Evolutionary conservation across 2,329 filamentous ascomycete species (phyloP), one percentile per base, ranked within the genome.

Genomic region (Diaporthe sp.): DNA sequence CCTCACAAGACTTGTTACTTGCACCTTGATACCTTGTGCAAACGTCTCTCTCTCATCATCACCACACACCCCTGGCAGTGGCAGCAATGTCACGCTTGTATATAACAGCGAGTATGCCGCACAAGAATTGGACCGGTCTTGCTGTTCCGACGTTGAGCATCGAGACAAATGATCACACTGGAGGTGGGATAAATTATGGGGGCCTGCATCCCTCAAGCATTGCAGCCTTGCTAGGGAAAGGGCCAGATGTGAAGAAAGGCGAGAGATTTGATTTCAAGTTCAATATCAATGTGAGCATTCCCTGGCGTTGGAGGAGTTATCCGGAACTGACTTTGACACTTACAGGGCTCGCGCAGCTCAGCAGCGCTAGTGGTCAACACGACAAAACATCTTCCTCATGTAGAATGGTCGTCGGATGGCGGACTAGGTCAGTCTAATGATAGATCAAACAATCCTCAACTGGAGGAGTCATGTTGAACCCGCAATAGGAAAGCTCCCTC

Each of bases 191-290:
- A 28, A 57, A 70, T 4, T 58, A 68, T 10, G 61, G 49, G 4
- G 72, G 72, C 31, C 63, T 74, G 7, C 72, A 74, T n/a, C 72
- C 72, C 8, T 51, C 72, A 4, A 74, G 51, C 22, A 74, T 74
- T 51, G 72, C 72, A 15, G 55, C 72, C 22, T 12, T 74, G 53
- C 22, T 74, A 22, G 72, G 72, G 39, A 74, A 74, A 39, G 61
- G 72, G 8, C 72, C 72, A 39, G 51, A 74, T 13, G 51, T 74
- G 2, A 60, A 58, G 31, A 74, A 70, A 34, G 61, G 61, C 2
- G 72, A 74, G 22, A 65, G 72, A 4, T 74, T 74, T 22, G 72
- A 74, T 51, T 28, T 74, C 25, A 74, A 74, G 42, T 74, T 74
- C 31, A 74, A 74, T 37, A 28, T 74, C 6, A 74, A 74, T 28